Base-by-base conservation (phyloP, 306 rosid genomes). In the Sesbania bispinosa region DNA sequence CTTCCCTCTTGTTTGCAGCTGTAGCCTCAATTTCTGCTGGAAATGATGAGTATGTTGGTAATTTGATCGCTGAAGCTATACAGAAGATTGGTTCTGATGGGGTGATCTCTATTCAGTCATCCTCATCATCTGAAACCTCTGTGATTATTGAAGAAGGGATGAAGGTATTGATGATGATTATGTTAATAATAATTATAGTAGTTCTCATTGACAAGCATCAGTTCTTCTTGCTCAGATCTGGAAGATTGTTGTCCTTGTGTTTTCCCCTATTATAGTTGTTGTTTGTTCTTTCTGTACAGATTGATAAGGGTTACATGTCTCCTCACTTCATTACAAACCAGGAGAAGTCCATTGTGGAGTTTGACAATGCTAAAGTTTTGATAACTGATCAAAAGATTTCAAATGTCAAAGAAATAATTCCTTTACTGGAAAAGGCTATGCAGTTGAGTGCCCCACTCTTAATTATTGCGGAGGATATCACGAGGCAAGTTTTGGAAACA, bases 261-360 rank as follows among this genome's bases (percentile, higher is more conserved):
- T 15, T 43, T 62, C 3, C 38, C 35, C 16, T 53, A 26, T 39
- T 13, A 50, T 39, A 48, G 61, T 68, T 52, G 10, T 30, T 75
- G 8, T 76, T 70, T 16, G 35, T 53, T 73, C 67, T 73, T 69
- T 62, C 23, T 74, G 57, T 72, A 30, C 98, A 94, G 98, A 54
- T 94, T 77, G 93, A 91, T 79, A 94, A 86, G 83, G 98, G 98
- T 73, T 94, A 87, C 77, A 85, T 91, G 95, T 90, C 98, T 72
- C 77, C 90, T 61, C 87, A 91, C 84, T 94, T 94, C 87, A 87
- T 94, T 33, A 94, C 96, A 7, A 91, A 89, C 84, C 96, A 91
- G 57, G 94, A 89, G 32, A 94, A 83, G 81, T 82, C 96, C 66
- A 67, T 63, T 14, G 98, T 87, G 78, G 98, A 94, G 83, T 94